Conservation (phyloP, 2,329 filamentous ascomycete genomes). For the Camillea tinctor region DNA sequence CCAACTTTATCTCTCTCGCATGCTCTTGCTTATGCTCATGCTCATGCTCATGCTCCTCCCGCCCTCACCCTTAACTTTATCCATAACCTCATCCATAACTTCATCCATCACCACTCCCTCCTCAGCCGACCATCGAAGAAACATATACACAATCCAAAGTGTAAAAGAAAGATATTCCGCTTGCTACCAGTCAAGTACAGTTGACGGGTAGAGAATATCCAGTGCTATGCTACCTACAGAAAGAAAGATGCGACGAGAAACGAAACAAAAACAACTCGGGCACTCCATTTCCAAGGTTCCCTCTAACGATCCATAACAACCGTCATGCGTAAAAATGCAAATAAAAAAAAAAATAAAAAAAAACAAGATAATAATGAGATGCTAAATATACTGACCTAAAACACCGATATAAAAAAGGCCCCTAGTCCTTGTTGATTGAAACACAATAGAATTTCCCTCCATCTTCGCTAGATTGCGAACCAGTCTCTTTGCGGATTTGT, state of each 20-base stretch:
- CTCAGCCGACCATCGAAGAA: neutral
- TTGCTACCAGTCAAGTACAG: neutral
- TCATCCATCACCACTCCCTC: neutral
- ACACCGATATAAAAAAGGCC: neutral
- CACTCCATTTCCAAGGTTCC: neutral
- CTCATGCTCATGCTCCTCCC: neutral
- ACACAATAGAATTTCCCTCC: conserved; percentile 4
- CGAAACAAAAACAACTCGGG: neutral
- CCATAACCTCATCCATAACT: neutral
- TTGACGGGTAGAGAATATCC: no score
- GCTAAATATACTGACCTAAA: neutral
- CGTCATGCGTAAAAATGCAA: neutral
- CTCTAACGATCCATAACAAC: neutral
- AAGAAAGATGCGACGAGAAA: neutral
- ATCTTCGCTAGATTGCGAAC: neutral
- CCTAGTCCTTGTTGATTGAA: neutral
- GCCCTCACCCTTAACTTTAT: neutral
- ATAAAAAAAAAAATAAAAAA: no score
- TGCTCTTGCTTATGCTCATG: neutral
- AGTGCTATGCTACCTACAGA: neutral
- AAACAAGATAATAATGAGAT: neutral
- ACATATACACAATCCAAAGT: neutral
- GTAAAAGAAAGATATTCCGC: neutral
- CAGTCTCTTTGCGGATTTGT: conserved; percentile 1
- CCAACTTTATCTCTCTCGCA: neutral